Base-by-base conservation (phyloP, 2,329 filamentous ascomycete species). In the Dactylellina leptospora region DNA sequence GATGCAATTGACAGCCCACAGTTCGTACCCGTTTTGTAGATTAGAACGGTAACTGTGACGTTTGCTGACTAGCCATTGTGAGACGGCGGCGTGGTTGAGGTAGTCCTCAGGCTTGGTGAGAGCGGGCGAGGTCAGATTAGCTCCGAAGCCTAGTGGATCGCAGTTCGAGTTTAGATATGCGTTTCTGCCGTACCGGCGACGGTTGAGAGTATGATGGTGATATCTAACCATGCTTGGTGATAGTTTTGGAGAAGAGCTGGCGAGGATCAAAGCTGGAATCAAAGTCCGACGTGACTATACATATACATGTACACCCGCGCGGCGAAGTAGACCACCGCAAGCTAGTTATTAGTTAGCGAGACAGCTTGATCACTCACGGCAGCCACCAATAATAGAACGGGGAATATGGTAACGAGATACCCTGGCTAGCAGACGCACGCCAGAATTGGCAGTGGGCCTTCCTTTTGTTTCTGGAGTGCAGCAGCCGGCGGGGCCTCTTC, bases 211-310 rank as follows among this genome's bases (percentile, higher is more conserved):
- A 25, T 63, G 47, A 25, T 63, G 47, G 53, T 59, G 53, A 36
- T 64, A 72, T 72, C 68, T 72, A 50, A 64, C 68, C 68, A 72
- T 72, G 55, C 42, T 60, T 48, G 18, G 45, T 38, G 20, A 20
- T 25, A 38, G 30, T 9, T 48, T 48, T 63, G 16, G 36, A 22
- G n/a, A n/a, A n/a, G n/a, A n/a, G n/a, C n/a, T n/a, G n/a, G n/a
- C n/a, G n/a, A n/a, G n/a, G n/a, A n/a, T n/a, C n/a, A n/a, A n/a
- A n/a, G n/a, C n/a, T n/a, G n/a, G n/a, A n/a, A n/a, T n/a, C n/a
- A n/a, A n/a, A n/a, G n/a, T n/a, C n/a, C n/a, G n/a, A n/a, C n/a
- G n/a, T n/a, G n/a, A n/a, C n/a, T n/a, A n/a, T n/a, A n/a, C n/a
- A n/a, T n/a, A n/a, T n/a, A n/a, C n/a, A n/a, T n/a, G n/a, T n/a